Percentiles rank a stretch among this genome's conserved stretches.
These are phyloP conservation scores for Acrocalymma vagum DNA, from an alignment of 2,329 filamentous ascomycete genomes.

Conservation along the genomic window DNA sequence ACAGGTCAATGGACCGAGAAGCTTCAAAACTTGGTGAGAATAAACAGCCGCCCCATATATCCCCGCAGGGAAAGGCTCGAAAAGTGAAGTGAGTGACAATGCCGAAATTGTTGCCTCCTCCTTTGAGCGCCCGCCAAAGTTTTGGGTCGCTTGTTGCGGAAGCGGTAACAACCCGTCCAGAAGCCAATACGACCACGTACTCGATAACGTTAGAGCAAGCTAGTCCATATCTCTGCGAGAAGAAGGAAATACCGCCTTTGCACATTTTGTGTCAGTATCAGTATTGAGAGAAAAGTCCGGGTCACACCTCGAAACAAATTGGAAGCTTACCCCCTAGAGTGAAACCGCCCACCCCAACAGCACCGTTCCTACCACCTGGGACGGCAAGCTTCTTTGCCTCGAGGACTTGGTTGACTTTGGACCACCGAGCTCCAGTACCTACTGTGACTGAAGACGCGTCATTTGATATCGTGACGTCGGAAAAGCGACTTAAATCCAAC, in stretches of 20 bases:
- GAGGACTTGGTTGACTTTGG: not conserved
- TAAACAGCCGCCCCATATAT: slow-evolving; percentile 21
- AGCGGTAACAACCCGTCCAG: slow-evolving; percentile 24
- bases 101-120: slow-evolving; percentile 26
- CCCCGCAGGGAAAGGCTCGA: slow-evolving; percentile 11
- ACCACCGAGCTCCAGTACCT: slow-evolving; percentile 2
- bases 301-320: not conserved
- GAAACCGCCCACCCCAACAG: slow-evolving; percentile 7
- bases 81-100: slow-evolving; percentile 19
- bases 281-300: not conserved
- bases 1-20: slow-evolving; percentile 2
- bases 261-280: slow-evolving; percentile 1
- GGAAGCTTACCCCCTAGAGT: slow-evolving; percentile 2
- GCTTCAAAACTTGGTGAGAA: too few relatives aligned
- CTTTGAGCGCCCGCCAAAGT: slow-evolving; percentile 38
- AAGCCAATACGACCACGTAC: slow-evolving; percentile 43
- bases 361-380: not conserved
- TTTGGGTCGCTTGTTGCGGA: slow-evolving; percentile 3
- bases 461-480: slow-evolving; percentile 5
- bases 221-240: slow-evolving; percentile 9
- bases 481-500: slow-evolving; percentile 9
- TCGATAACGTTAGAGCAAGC: slow-evolving; percentile 18
- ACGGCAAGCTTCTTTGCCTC: slow-evolving; percentile 4
- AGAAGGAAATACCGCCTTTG: slow-evolving; percentile 15
- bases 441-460: slow-evolving; percentile 2